Evolutionary conservation across 2,329 filamentous ascomycete species (phyloP).

Genomic region (Fusarium sp.): DNA sequence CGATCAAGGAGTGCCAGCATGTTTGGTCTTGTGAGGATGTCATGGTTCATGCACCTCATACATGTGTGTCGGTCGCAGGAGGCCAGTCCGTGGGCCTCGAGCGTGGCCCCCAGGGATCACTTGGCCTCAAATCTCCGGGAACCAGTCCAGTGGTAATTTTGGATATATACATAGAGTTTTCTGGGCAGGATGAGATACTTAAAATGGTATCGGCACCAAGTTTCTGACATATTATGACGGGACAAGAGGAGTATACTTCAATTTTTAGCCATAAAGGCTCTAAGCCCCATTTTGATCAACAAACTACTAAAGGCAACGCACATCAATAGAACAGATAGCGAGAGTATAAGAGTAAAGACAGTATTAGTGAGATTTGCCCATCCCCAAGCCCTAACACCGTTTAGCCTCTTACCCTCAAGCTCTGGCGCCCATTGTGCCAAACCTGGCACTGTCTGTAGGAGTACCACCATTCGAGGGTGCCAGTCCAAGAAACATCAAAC

Average conservation of each 20-base stretch:
- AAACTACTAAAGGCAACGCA: no score
- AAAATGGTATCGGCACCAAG: no score
- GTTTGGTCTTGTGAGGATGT: background rate
- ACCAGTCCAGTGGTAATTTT: background rate
- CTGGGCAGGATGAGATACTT: no score
- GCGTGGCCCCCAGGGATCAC: background rate
- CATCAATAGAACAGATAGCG: no score
- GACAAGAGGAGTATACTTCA: no score
- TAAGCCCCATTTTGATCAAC: no score
- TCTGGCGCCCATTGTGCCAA: background rate
- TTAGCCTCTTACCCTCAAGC: background rate
- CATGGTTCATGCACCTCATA: background rate
- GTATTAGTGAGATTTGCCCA: no score
- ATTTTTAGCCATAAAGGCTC: no score
- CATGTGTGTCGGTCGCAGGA: background rate
- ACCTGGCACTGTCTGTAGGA: background rate
- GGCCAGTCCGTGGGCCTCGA: background rate
- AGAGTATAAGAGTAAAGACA: no score
- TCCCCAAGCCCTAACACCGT: background rate
- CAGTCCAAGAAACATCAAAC: background rate
- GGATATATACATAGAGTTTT: background rate
- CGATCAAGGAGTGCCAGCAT: background rate
- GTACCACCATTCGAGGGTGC: background rate
- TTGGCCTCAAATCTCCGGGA: background rate
- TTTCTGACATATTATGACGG: no score